Evolutionary conservation across 2,329 filamentous ascomycete species (phyloP).

Genomic region (Plenodomus lindquistii): DNA sequence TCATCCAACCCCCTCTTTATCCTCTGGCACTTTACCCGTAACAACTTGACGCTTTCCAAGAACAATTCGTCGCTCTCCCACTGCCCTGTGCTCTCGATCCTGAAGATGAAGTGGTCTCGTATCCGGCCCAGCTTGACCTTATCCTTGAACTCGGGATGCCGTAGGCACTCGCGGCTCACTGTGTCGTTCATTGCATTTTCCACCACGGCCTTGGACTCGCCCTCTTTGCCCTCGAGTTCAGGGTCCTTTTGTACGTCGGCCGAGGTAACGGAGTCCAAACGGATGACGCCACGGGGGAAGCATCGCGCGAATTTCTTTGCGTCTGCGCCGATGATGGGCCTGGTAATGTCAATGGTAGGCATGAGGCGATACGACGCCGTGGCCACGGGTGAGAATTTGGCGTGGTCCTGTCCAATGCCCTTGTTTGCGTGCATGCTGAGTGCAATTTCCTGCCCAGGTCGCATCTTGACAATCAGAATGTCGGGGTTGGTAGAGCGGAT

Average conservation of each 20-base stretch:
- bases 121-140: constrained; percentile 92
- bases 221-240: constrained; percentile 73
- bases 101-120: constrained; percentile 97
- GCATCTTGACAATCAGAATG: constrained; percentile 91
- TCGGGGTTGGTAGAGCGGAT: constrained; percentile 85
- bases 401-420: constrained; percentile 89
- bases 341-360: constrained; percentile 80
- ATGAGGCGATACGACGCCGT: constrained; percentile 91
- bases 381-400: constrained; percentile 95
- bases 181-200: constrained; percentile 89
- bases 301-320: constrained; percentile 88
- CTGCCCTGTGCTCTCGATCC: constrained; percentile 91
- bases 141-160: constrained; percentile 89
- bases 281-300: constrained; percentile 88
- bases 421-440: constrained; percentile 93
- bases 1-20: constrained; percentile 70
- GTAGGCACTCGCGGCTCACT: constrained; percentile 87
- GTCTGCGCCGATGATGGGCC: constrained; percentile 83
- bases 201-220: constrained; percentile 87
- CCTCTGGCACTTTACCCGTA: constrained; percentile 81
- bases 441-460: constrained; percentile 84
- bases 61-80: constrained; percentile 94
- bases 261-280: constrained; percentile 70
- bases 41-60: constrained; percentile 79
- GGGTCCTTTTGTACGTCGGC: constrained; percentile 64